Percentiles rank a stretch among this genome's conserved stretches.
phyloP scores from a whole-genome alignment of 208 protist genomes.

The Acanthamoeba healyi region DNA sequence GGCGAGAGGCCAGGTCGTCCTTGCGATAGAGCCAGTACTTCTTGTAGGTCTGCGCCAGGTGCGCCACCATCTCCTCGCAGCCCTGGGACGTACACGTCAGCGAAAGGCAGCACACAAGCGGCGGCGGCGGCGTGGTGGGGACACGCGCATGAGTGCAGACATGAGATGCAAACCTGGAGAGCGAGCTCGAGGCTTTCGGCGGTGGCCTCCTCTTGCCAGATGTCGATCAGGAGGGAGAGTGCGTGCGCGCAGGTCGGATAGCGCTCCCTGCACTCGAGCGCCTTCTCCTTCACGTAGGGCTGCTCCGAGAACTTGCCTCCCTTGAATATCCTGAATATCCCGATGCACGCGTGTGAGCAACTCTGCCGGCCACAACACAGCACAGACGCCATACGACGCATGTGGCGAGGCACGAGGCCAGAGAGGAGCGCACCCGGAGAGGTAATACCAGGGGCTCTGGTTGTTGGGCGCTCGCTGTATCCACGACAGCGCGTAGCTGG shows the following conservation, averaged over 20 bases:
- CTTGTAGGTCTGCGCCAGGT: conserved; percentile 55
- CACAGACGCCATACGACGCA: neutral
- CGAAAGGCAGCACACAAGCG: neutral
- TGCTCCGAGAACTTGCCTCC: conserved; percentile 25
- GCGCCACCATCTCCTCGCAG: conserved; percentile 28
- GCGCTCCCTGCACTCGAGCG: conserved; percentile 26
- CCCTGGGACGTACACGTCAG: neutral
- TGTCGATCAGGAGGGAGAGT: conserved; percentile 40
- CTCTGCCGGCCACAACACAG: neutral
- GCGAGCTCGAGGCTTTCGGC: conserved; percentile 10
- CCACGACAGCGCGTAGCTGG: conserved; percentile 46
- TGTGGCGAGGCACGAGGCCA: neutral
- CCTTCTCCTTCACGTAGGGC: conserved; percentile 49
- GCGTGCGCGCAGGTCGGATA: conserved; percentile 55
- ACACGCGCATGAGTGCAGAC: neutral
- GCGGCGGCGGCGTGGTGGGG: too few relatives aligned
- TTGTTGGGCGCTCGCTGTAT: conserved; percentile 53
- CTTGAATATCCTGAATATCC: conserved; percentile 35
- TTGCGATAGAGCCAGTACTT: conserved; percentile 57
- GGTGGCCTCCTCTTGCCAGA: conserved; percentile 51
- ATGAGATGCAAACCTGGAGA: too few relatives aligned
- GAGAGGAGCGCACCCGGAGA: neutral
- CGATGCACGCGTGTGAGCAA: neutral
- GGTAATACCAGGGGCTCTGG: conserved; percentile 66
- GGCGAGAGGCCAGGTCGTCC: neutral